phyloP scores from a whole-genome alignment of 768 basidiomycete species.

The Tricholoma furcatifolium region DNA sequence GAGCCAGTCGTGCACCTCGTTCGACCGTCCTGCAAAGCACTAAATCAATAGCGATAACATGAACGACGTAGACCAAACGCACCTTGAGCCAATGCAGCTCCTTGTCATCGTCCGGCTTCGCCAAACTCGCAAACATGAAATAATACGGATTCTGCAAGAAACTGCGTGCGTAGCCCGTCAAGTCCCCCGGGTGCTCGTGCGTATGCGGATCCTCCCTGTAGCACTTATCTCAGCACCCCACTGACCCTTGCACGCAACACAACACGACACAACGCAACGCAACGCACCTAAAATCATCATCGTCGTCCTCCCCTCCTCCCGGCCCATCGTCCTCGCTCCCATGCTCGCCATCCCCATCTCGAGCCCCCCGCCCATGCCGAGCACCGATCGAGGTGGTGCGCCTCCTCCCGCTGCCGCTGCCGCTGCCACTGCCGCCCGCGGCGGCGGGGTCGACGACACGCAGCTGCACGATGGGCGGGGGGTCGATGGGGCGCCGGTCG shows the following conservation, averaged over 20 bases:
- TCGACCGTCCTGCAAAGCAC: conserved; percentile 65
- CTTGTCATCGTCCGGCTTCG: conserved; percentile 84
- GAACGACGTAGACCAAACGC: conserved; percentile 4
- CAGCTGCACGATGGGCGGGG: conserved; percentile 94
- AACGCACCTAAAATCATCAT: conserved; percentile 13
- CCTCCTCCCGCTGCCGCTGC: neutral
- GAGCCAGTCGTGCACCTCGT: conserved; percentile 90
- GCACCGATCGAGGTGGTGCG: neutral
- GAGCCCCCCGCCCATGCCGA: neutral
- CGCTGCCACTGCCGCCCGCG: neutral
- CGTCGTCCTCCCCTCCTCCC: conserved; percentile 14
- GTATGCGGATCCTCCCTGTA: neutral
- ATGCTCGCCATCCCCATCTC: conserved; percentile 13
- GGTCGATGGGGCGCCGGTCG: conserved; percentile 95
- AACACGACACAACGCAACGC: too few relatives aligned
- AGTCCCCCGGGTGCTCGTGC: conserved; percentile 23
- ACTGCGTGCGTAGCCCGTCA: conserved; percentile 47
- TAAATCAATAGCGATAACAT: neutral
- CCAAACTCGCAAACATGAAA: conserved; percentile 92
- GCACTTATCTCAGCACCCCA: too few relatives aligned
- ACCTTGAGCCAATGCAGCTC: conserved; percentile 86
- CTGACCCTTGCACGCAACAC: too few relatives aligned
- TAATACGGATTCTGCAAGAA: conserved; percentile 92
- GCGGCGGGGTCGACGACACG: conserved; percentile 71
- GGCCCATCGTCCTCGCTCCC: conserved; percentile 6